Evolutionary conservation across 2,329 filamentous ascomycete genomes (phyloP).

Genomic region (Sclerotinia spermophila): DNA sequence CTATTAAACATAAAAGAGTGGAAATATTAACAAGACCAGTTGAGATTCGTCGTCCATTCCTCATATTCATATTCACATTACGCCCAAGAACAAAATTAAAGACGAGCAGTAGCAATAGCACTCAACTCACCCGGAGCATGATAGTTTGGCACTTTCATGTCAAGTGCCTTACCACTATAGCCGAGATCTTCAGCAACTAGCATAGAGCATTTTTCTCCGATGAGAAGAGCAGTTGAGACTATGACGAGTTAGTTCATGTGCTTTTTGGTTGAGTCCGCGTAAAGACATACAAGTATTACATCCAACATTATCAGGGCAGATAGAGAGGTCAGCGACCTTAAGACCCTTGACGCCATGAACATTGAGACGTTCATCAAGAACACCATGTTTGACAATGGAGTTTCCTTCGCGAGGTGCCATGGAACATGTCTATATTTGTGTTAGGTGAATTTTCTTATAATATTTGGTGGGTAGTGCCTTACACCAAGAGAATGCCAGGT

Average conservation of each 20-base stretch:
- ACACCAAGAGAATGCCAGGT: slow-evolving; percentile 40
- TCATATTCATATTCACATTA: background rate
- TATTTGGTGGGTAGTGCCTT: slow-evolving; percentile 29
- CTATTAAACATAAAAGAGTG: background rate
- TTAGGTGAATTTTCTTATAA: slow-evolving; percentile 22
- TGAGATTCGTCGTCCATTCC: background rate
- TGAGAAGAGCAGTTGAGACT: slow-evolving; percentile 47
- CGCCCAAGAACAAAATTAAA: slow-evolving; percentile 1
- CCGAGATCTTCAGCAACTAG: slow-evolving; percentile 42
- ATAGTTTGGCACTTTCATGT: slow-evolving; percentile 70
- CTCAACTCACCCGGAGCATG: slow-evolving; percentile 50
- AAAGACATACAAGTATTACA: slow-evolving; percentile 41
- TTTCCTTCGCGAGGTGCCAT: slow-evolving; percentile 51
- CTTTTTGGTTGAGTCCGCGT: slow-evolving; percentile 23
- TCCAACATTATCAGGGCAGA: slow-evolving; percentile 40
- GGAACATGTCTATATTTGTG: slow-evolving; percentile 41
- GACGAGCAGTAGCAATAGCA: slow-evolving; percentile 13
- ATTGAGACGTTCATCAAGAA: slow-evolving; percentile 40
- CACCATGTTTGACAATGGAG: slow-evolving; percentile 62
- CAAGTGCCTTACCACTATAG: slow-evolving; percentile 57
- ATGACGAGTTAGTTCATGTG: slow-evolving; percentile 45
- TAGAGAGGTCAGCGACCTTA: slow-evolving; percentile 44
- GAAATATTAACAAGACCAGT: too few species aligned
- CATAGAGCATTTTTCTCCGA: slow-evolving; percentile 42
- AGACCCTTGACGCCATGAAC: slow-evolving; percentile 42